Percentiles rank a stretch among this genome's conserved stretches.
Evolutionary conservation across 805 yeast species (phyloP).

Genomic region (Yarrowia sp.): DNA sequence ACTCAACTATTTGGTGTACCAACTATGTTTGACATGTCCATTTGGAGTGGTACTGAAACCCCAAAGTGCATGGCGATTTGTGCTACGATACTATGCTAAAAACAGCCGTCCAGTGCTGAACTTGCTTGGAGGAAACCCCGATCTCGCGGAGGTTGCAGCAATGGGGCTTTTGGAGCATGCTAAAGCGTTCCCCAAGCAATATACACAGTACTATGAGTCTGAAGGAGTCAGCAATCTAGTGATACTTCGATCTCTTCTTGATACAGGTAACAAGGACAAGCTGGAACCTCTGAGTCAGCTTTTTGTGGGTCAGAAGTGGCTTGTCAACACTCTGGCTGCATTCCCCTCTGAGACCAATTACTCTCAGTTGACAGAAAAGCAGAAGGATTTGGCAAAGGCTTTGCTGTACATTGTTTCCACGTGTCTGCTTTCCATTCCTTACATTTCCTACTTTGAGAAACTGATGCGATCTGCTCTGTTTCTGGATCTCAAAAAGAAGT

Average conservation of each 20-base stretch:
- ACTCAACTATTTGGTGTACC: not conserved
- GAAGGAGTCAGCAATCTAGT: not conserved
- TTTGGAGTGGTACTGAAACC: constrained; percentile 19
- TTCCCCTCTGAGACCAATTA: constrained; percentile 6
- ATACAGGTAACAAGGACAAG: not conserved
- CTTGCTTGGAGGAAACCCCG: constrained; percentile 10
- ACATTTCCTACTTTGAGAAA: constrained; percentile 5
- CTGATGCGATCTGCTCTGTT: constrained; percentile 13
- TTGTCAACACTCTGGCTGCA: constrained; percentile 1
- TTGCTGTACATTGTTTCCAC: constrained; percentile 3
- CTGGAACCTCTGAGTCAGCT: constrained; percentile 20
- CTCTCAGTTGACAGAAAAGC: not conserved
- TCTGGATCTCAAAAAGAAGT: constrained; percentile 18
- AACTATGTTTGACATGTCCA: constrained; percentile 5
- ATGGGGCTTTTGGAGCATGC: constrained; percentile 8
- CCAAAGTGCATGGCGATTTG: constrained; percentile 9
- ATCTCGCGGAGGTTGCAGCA: constrained; percentile 8
- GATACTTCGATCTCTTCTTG: not conserved
- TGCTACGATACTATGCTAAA: not conserved
- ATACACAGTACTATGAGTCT: not conserved
- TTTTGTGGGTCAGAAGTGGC: constrained; percentile 18
- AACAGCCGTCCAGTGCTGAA: constrained; percentile 11
- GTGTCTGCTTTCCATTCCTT: constrained; percentile 11
- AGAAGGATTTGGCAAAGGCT: not conserved
- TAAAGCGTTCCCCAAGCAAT: not conserved